Base-by-base conservation (phyloP, 139 green algal species). In the Tetratostichococcus sp. region DNA sequence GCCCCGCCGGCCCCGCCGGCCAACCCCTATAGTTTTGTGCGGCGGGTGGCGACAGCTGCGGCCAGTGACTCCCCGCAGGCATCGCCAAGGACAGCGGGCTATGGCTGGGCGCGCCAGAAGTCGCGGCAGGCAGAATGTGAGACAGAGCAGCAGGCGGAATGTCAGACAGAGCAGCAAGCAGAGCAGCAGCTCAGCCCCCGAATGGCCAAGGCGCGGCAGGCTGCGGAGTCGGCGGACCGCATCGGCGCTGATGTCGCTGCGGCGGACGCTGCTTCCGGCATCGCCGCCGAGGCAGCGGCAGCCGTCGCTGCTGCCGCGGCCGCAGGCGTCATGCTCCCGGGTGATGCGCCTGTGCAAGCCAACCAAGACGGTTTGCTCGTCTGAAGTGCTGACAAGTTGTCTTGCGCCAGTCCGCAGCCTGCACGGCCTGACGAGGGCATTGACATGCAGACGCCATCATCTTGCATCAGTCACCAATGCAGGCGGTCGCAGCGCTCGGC, bases 151-250 rank as follows among this genome's bases (percentile, higher is more conserved):
- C 39, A 35, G 39, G 3, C 65, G 70, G 39, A 25, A 30, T n/a
- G n/a, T n/a, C n/a, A n/a, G n/a, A n/a, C n/a, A n/a, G n/a, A n/a
- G n/a, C n/a, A n/a, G n/a, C n/a, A n/a, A n/a, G n/a, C n/a, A n/a
- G n/a, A n/a, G n/a, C n/a, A n/a, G n/a, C n/a, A 50, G 39, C 39
- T 50, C 39, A 50, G 50, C 33, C 43, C 35, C 22, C 59, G 42
- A 16, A 43, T 75, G 70, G 30, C 30, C 23, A 16, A 26, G 33
- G 70, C 70, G 32, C 30, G 30, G 25, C 17, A 30, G 30, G 68
- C 17, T 58, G 62, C 30, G 21, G 65, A 34, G 32, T 39, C 82
- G 66, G 77, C 73, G 86, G 74, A 67, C 79, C 14, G 82, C 79
- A 30, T 42, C 11, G 30, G 78, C 73, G 28, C 34, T 14, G 30